Percentiles rank a stretch among this genome's conserved stretches.
Evolutionary conservation across 139 green algal species (phyloP).

Genomic region (Monoraphidium neglectum): DNA sequence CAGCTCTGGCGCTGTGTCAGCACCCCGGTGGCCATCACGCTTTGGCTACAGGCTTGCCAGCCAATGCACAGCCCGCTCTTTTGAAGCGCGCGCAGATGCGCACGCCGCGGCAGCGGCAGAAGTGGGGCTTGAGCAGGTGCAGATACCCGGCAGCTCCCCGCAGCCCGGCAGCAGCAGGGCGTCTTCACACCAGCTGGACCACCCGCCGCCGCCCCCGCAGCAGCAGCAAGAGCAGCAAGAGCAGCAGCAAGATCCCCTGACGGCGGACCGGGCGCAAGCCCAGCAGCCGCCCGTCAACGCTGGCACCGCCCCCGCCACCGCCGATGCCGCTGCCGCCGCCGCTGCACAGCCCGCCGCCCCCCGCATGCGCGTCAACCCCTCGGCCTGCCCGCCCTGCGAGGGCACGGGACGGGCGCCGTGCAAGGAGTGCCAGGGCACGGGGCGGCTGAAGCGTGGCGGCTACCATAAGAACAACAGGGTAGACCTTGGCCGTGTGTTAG

Average conservation of each 20-base stretch:
- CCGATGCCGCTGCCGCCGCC: too few species aligned
- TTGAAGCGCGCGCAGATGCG: neutral
- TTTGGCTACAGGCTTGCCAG: too few species aligned
- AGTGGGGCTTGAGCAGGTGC: neutral
- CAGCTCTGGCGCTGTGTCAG: too few species aligned
- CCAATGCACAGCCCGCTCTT: too few species aligned
- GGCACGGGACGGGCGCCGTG: constrained; percentile 2
- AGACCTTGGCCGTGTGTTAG: constrained; percentile 11
- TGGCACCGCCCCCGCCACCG: too few species aligned
- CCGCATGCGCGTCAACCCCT: neutral
- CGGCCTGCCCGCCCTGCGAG: neutral
- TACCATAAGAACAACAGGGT: constrained; percentile 20
- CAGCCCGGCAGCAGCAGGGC: too few species aligned
- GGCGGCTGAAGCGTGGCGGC: constrained; percentile 13
- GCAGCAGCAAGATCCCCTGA: neutral
- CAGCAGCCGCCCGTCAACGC: too few species aligned
- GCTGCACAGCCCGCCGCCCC: neutral
- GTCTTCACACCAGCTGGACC: too few species aligned
- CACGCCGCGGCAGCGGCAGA: neutral
- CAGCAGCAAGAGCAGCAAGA: neutral
- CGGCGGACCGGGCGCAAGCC: too few species aligned
- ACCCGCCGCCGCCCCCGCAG: neutral
- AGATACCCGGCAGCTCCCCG: too few species aligned
- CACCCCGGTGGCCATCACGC: too few species aligned
- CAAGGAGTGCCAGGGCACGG: constrained; percentile 12